Conservation (phyloP, 371 early-diverging fungal species). For the Syncephalastrum contaminatum region DNA sequence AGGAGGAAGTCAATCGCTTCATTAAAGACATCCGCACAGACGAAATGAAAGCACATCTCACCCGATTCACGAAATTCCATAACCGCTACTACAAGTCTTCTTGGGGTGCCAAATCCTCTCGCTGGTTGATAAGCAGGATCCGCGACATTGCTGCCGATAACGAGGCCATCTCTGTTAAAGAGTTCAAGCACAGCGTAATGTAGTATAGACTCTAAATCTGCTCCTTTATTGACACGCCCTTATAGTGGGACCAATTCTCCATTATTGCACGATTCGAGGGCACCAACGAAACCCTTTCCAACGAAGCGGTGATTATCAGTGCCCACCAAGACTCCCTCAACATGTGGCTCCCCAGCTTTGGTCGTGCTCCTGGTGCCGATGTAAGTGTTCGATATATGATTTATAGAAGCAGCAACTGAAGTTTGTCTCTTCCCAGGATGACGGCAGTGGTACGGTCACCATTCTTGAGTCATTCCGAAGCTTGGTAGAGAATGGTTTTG, state of each 20-base stretch:
- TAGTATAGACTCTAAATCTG: neutral
- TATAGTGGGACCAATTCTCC: constrained; percentile 49
- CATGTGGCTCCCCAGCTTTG: constrained; percentile 80
- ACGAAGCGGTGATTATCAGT: constrained; percentile 77
- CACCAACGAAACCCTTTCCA: constrained; percentile 39
- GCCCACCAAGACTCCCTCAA: constrained; percentile 94
- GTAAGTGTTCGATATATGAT: constrained; percentile 23
- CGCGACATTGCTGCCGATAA: constrained; percentile 41
- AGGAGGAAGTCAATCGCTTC: constrained; percentile 57
- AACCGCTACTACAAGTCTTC: constrained; percentile 88
- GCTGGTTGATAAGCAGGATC: constrained; percentile 75
- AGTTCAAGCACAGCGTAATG: constrained; percentile 68
- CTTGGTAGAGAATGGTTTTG: constrained; percentile 67
- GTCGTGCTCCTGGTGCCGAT: constrained; percentile 84
- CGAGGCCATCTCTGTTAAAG: constrained; percentile 64
- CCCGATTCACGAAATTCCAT: constrained; percentile 75
- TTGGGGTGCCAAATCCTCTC: constrained; percentile 66
- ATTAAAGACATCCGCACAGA: constrained; percentile 58
- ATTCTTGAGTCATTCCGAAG: constrained; percentile 85
- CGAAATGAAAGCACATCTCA: constrained; percentile 64
- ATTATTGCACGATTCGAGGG: constrained; percentile 72
- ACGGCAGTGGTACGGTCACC: constrained; percentile 88
- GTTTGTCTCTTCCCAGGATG: constrained; percentile 54
- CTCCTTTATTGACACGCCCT: neutral
- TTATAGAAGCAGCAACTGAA: neutral